These are phyloP conservation scores for Naganishia randhawae DNA, from an alignment of 768 basidiomycete genomes.

Conservation along the genomic window DNA sequence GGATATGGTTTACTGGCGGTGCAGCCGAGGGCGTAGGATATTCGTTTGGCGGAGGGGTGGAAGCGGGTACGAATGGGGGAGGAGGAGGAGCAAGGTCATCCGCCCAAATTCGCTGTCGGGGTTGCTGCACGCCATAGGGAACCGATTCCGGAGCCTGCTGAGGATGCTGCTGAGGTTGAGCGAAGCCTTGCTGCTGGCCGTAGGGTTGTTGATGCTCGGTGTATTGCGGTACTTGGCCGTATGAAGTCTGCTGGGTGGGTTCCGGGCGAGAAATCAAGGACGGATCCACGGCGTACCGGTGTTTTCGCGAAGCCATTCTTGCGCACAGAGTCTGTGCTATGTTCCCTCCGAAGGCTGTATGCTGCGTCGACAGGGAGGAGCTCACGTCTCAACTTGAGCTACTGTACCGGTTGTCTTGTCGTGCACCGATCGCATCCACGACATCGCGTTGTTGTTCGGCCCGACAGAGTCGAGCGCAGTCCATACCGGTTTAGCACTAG, in stretches of 20 bases:
- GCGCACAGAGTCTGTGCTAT: too few species aligned
- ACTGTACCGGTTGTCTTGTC: too few species aligned
- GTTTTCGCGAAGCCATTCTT: slow-evolving; percentile 19
- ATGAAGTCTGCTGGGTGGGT: slow-evolving; percentile 6
- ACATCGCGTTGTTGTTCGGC: too few species aligned
- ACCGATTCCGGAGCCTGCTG: background rate
- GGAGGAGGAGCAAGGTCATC: slow-evolving; percentile 24
- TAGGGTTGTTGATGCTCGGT: slow-evolving; percentile 16
- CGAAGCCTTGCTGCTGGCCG: slow-evolving; percentile 1
- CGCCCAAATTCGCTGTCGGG: slow-evolving; percentile 22
- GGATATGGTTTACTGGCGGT: slow-evolving; percentile 24
- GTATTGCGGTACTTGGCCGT: background rate
- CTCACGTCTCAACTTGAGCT: too few species aligned
- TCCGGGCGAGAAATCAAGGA: slow-evolving; percentile 12
- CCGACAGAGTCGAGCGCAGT: too few species aligned
- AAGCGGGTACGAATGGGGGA: slow-evolving; percentile 17
- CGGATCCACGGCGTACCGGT: slow-evolving; percentile 27
- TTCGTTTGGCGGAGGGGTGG: slow-evolving; percentile 4
- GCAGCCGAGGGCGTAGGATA: background rate
- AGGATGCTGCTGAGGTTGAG: slow-evolving; percentile 11
- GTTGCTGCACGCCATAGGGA: slow-evolving; percentile 5
- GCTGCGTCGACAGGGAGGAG: too few species aligned
- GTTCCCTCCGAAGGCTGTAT: too few species aligned
- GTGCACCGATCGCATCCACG: too few species aligned
- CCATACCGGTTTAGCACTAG: too few species aligned